These are phyloP conservation scores for Biscutella laevigata DNA, from an alignment of 441 rosid genomes.

Conservation along the genomic window DNA sequence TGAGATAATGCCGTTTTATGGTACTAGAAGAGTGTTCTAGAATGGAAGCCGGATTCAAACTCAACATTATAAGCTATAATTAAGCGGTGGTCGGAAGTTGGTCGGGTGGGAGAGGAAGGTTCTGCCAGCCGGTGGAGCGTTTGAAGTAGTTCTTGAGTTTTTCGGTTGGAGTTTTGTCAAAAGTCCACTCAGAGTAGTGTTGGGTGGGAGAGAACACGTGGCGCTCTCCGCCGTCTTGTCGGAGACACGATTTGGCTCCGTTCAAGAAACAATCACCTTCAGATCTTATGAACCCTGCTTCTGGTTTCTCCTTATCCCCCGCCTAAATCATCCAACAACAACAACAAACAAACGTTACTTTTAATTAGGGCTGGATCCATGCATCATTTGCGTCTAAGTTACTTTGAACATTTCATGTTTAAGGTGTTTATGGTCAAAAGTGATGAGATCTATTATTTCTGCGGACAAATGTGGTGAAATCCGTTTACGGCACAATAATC, in stretches of 20 bases:
- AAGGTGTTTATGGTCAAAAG: no score
- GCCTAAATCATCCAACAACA: slow-evolving; percentile 48
- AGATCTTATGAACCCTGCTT: slow-evolving; percentile 52
- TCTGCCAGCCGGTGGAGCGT: slow-evolving; percentile 65
- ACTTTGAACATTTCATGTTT: no score
- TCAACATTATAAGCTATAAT: neutral
- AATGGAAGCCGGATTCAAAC: no score
- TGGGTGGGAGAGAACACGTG: slow-evolving; percentile 58
- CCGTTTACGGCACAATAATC: no score
- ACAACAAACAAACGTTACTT: neutral
- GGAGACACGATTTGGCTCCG: slow-evolving; percentile 55
- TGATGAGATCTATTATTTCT: no score
- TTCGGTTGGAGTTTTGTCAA: slow-evolving; percentile 52
- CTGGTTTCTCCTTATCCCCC: slow-evolving; percentile 46
- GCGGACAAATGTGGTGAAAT: no score
- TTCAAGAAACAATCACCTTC: slow-evolving; percentile 61
- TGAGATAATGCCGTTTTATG: no score
- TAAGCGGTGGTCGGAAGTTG: neutral
- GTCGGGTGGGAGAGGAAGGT: slow-evolving; percentile 47
- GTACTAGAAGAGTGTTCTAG: no score
- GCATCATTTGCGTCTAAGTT: no score
- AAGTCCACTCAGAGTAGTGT: slow-evolving; percentile 63
- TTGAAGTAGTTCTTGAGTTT: slow-evolving; percentile 57
- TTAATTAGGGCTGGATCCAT: no score
- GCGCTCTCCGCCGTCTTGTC: slow-evolving; percentile 21